Conservation (phyloP, 2,329 filamentous ascomycete genomes). For the Endoconidiophora laricicola region DNA sequence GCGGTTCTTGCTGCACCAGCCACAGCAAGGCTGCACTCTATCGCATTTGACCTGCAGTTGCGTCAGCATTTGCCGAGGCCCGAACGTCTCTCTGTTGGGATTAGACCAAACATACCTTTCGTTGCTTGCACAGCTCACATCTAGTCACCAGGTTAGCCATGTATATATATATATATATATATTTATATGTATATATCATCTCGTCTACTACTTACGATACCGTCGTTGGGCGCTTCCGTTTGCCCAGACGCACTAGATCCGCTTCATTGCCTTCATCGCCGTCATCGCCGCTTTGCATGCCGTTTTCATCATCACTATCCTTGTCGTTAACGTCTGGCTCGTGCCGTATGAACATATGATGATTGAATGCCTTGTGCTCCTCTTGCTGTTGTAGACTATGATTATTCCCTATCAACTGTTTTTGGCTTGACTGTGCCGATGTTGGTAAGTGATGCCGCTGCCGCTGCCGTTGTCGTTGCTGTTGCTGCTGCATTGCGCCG, state of each 20-base stretch:
- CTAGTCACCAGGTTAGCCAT: conserved; percentile 21
- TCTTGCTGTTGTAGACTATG: not conserved
- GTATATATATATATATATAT: not conserved
- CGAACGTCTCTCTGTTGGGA: too few relatives aligned
- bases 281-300: conserved; percentile 27
- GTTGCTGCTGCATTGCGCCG: too few relatives aligned
- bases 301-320: conserved; percentile 32
- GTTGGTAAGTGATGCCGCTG: too few relatives aligned
- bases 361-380: too few relatives aligned
- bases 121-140: conserved; percentile 64
- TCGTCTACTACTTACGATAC: conserved; percentile 33
- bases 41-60: conserved; percentile 50
- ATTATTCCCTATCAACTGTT: too few relatives aligned
- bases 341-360: too few relatives aligned
- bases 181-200: not conserved
- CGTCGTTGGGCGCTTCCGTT: conserved; percentile 44
- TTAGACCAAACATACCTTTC: conserved; percentile 40
- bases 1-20: conserved; percentile 49
- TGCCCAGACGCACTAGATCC: conserved; percentile 29
- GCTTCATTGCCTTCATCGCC: conserved; percentile 28
- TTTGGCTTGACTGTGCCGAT: too few relatives aligned
- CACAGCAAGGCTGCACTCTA: conserved; percentile 54
- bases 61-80: not conserved
- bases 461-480: too few relatives aligned
- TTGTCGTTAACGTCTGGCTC: conserved; percentile 15